Base-by-base conservation (phyloP, 306 rosid species). In the Senna tora region DNA sequence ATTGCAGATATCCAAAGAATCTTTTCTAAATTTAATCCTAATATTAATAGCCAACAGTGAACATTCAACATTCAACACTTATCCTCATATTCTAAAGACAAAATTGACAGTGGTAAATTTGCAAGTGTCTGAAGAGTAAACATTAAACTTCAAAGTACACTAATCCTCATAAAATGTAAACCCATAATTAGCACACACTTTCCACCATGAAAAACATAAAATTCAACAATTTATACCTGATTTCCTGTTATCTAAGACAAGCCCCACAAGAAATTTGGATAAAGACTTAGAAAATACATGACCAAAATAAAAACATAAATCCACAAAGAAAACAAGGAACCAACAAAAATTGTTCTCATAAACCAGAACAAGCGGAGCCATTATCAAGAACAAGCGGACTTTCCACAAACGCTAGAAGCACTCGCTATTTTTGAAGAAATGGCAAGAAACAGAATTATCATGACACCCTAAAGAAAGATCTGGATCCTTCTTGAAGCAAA, bases 341-440 rank as follows among this genome's bases (percentile, higher is more conserved):
- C 30, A 25, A 25, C 47, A 34, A 8, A 36, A 15, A 16, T 33
- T 33, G 17, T 19, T 49, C 51, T 9, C 16, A 32, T 36, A 59
- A 12, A 33, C 36, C n/a, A 39, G 39, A 16, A 32, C 14, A 50
- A 62, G 5, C 0, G 21, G 8, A 25, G 30, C 30, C 30, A 25
- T 25, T 3, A 25, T 25, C 30, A 25, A 25, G n/a, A 25, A 47
- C 2, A 7, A n/a, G n/a, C n/a, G n/a, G n/a, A n/a, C n/a, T n/a
- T n/a, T n/a, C n/a, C n/a, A n/a, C n/a, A n/a, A n/a, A n/a, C n/a
- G n/a, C n/a, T n/a, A n/a, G n/a, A 76, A 55, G 55, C 49, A 62
- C 30, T 25, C 36, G 28, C 6, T 5, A 71, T 36, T 68, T 68
- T 19, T 25, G 30, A 59, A 76, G 45, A 43, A 12, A 33, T 71